Conservation (phyloP, 2,329 filamentous ascomycete genomes). For the Colletotrichum higginsianum region DNA sequence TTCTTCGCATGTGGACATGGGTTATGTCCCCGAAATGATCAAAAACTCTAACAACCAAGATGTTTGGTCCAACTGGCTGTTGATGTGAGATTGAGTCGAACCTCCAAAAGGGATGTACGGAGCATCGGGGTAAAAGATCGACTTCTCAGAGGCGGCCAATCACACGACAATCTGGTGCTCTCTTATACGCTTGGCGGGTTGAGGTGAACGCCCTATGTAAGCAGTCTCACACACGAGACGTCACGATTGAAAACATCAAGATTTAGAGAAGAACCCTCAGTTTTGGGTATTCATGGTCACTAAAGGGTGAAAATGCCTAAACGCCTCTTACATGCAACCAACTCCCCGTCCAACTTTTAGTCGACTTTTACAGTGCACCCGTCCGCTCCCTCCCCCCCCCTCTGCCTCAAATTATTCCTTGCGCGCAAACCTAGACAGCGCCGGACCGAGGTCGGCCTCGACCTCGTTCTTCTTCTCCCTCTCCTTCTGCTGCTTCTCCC, state of each 20-base stretch:
- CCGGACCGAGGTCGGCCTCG: constrained; percentile 85
- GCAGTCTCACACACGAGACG: too few relatives aligned
- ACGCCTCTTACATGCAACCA: constrained; percentile 44
- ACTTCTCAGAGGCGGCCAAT: too few relatives aligned
- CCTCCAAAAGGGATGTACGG: neutral
- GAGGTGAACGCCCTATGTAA: too few relatives aligned
- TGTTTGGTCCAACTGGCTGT: neutral
- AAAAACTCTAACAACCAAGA: neutral
- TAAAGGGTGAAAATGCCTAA: constrained; percentile 40
- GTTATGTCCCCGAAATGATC: neutral
- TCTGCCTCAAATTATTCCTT: constrained; percentile 65
- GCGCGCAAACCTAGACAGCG: constrained; percentile 86
- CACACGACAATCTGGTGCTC: too few relatives aligned
- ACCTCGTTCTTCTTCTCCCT: constrained; percentile 75
- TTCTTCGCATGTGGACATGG: constrained; percentile 21
- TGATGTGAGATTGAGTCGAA: neutral
- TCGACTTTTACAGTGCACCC: constrained; percentile 13
- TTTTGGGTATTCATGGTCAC: constrained; percentile 43
- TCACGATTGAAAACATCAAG: neutral
- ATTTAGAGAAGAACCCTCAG: constrained; percentile 24
- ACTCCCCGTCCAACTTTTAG: constrained; percentile 40
- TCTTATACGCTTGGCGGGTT: too few relatives aligned
- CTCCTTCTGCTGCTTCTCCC: constrained; percentile 79
- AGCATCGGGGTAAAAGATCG: too few relatives aligned
- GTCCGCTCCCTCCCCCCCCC: too few relatives aligned